phyloP scores from a whole-genome alignment of 2,329 filamentous ascomycete genomes.

The Aspergillus texensis region DNA sequence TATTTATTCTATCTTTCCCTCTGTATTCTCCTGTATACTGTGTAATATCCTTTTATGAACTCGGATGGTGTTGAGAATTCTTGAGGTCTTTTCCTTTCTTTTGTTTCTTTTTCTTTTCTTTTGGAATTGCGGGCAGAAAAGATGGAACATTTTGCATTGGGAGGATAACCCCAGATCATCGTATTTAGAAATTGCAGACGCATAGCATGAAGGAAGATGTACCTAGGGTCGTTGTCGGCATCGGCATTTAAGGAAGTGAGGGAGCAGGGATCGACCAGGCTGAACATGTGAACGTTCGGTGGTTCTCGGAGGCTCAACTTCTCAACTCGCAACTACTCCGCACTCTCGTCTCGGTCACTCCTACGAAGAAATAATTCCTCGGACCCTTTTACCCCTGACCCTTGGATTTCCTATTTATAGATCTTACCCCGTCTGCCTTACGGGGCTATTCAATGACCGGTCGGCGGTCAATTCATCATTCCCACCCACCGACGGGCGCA shows the following conservation, averaged over 20 bases:
- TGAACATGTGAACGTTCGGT: neutral
- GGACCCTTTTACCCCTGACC: neutral
- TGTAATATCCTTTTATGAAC: neutral
- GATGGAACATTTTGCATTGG: neutral
- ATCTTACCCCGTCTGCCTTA: constrained; percentile 3
- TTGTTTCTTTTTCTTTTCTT: neutral
- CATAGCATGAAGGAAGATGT: neutral
- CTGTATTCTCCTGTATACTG: neutral
- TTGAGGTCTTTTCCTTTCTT: neutral
- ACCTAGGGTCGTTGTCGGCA: neutral
- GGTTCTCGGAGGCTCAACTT: neutral
- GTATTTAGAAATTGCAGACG: neutral
- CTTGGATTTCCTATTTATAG: neutral
- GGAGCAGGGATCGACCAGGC: neutral
- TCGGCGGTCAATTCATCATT: neutral
- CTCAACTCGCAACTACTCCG: neutral
- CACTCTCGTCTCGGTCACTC: neutral
- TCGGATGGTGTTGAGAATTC: neutral
- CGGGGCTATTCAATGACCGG: neutral
- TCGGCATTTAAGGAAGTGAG: neutral
- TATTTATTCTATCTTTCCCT: neutral
- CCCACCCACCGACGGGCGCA: neutral
- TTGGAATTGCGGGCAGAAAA: constrained; percentile 1
- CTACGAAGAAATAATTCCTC: neutral
- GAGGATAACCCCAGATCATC: neutral